A percentile compares a stretch with the other conserved stretches of the same genome.
Conservation (phyloP, 352 stramenopile species). For the Phytophthora vignae region DNA sequence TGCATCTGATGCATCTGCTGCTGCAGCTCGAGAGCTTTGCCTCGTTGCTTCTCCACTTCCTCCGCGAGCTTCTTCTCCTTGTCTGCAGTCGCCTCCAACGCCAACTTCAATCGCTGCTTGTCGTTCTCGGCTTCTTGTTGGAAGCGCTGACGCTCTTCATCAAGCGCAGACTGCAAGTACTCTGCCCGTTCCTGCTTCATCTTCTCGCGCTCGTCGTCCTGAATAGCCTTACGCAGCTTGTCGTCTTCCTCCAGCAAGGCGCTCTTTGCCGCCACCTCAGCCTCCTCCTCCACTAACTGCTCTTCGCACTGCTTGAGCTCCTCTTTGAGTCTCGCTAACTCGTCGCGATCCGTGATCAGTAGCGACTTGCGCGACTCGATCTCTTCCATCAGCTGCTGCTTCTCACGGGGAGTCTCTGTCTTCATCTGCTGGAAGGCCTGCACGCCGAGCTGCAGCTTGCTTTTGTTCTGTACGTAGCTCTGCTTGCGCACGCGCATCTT, state of each 20-base stretch:
- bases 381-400: conserved; percentile 65
- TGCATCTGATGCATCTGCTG: conserved; percentile 68
- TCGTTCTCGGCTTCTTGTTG: conserved; percentile 68
- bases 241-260: conserved; percentile 83
- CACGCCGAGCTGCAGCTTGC: conserved; percentile 77
- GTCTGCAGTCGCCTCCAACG: conserved; percentile 60
- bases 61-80: conserved; percentile 85
- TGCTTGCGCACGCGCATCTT: conserved; percentile 79
- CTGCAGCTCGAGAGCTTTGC: conserved; percentile 55
- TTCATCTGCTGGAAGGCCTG: conserved; percentile 74
- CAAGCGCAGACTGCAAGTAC: conserved; percentile 69
- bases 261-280: conserved; percentile 74
- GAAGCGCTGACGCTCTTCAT: conserved; percentile 68
- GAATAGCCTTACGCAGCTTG: conserved; percentile 75
- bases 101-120: conserved; percentile 57
- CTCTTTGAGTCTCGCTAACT: conserved; percentile 62
- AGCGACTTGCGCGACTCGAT: conserved; percentile 69
- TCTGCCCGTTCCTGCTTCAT: conserved; percentile 76
- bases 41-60: conserved; percentile 73
- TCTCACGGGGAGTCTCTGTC: conserved; percentile 50
- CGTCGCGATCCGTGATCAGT: conserved; percentile 71
- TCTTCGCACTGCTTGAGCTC: conserved; percentile 70
- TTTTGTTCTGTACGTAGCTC: conserved; percentile 78
- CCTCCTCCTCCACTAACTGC: conserved; percentile 75
- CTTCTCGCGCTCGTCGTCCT: conserved; percentile 85